These are phyloP conservation scores for Podosphaera fusca DNA, from an alignment of 2,329 filamentous ascomycete species.

Conservation along the genomic window DNA sequence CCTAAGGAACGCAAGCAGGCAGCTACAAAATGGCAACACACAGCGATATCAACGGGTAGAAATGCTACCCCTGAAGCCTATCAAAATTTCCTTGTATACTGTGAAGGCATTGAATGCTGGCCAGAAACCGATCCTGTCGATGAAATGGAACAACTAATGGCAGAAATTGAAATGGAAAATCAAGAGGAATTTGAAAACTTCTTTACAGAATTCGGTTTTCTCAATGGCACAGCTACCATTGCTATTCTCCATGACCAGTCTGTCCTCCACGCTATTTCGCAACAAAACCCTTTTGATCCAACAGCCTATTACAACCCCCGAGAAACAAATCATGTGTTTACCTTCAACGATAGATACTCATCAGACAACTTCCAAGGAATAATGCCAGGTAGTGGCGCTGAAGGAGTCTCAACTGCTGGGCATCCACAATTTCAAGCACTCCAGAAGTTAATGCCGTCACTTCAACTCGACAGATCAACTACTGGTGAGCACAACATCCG, in stretches of 20 bases:
- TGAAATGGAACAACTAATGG: not conserved
- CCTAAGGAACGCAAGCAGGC: not conserved
- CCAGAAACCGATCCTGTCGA: not conserved
- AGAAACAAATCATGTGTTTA: not conserved
- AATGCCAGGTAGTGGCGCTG: slow-evolving; percentile 1
- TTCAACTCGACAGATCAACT: not conserved
- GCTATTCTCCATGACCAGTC: not conserved
- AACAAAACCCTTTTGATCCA: slow-evolving; percentile 1
- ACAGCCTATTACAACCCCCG: not conserved
- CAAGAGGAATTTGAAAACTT: not conserved
- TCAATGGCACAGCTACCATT: not conserved
- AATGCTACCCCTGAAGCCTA: not conserved
- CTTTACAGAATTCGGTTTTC: not conserved
- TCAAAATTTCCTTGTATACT: not conserved
- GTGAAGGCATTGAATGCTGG: not conserved
- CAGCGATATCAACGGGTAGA: not conserved
- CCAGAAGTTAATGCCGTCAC: not conserved
- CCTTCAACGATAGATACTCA: not conserved
- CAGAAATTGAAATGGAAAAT: not conserved
- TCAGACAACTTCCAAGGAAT: not conserved
- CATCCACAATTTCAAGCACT: not conserved
- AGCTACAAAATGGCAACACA: not conserved
- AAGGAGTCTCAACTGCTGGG: not conserved
- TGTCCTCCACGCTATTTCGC: not conserved
- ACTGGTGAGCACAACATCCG: not conserved